phyloP scores from a whole-genome alignment of 2,329 filamentous ascomycete species.

The Neopestalotiopsis rosae region DNA sequence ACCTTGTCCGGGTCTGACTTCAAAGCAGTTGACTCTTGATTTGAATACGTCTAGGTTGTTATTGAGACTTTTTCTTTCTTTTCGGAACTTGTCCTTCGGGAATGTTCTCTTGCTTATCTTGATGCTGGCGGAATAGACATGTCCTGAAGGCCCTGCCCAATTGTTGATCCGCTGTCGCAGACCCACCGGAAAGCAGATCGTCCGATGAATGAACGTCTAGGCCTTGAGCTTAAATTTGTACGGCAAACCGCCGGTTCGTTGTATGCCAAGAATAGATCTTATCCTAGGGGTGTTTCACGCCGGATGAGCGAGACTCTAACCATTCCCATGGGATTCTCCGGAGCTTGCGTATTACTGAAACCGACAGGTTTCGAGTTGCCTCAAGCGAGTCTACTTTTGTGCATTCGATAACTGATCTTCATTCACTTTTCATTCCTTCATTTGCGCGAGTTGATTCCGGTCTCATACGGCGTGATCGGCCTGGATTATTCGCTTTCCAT shows the following conservation, averaged over 20 bases:
- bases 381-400: background rate
- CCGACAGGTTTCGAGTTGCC: background rate
- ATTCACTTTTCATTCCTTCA: background rate
- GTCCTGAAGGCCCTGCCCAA: background rate
- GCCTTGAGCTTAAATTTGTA: conserved; percentile 3
- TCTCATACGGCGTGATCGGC: background rate
- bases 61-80: background rate
- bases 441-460: background rate
- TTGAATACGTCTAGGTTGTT: background rate
- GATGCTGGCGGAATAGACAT: too few species aligned
- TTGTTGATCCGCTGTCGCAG: conserved; percentile 8
- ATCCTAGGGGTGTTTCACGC: background rate
- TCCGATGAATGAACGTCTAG: conserved; percentile 8
- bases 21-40: background rate
- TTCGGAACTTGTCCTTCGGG: background rate
- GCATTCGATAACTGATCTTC: background rate
- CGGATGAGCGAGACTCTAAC: background rate
- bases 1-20: background rate
- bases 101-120: background rate
- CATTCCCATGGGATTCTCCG: background rate
- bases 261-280: conserved; percentile 8
- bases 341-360: background rate
- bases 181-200: conserved; percentile 18
- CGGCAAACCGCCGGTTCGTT: background rate
- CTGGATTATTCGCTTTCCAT: background rate